Evolutionary conservation across 768 basidiomycete species (phyloP).

Genomic region (Leccinum incarnatum): DNA sequence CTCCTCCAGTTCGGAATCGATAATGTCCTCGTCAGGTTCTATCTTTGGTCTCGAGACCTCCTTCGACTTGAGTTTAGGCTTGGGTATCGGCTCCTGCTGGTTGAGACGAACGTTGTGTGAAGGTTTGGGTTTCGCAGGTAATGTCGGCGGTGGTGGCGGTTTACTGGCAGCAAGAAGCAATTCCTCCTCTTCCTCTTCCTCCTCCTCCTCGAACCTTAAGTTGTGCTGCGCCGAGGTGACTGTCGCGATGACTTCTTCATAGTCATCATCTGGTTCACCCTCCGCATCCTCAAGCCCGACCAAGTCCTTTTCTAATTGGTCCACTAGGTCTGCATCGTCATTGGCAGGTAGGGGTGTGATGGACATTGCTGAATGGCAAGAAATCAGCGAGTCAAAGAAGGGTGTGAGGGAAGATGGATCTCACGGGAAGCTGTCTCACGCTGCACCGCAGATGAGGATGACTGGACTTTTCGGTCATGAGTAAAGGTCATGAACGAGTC

Average conservation of each 20-base stretch:
- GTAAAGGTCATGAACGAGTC: conserved; percentile 60
- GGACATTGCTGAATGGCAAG: conserved; percentile 15
- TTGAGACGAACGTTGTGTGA: conserved; percentile 24
- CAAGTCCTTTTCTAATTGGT: conserved; percentile 28
- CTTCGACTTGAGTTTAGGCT: conserved; percentile 28
- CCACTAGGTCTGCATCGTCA: conserved; percentile 28
- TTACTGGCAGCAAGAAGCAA: conserved; percentile 23
- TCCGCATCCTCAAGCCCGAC: conserved; percentile 35
- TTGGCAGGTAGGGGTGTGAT: conserved; percentile 24
- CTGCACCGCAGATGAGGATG: conserved; percentile 20
- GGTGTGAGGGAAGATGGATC: neutral
- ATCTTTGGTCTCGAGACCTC: conserved; percentile 22
- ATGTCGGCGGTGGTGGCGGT: conserved; percentile 19
- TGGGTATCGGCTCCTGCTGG: conserved; percentile 20
- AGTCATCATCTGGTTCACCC: conserved; percentile 43
- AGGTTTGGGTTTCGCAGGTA: conserved; percentile 35
- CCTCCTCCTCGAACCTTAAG: conserved; percentile 31
- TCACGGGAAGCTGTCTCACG: conserved; percentile 23
- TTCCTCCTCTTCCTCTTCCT: conserved; percentile 34
- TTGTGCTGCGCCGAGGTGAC: conserved; percentile 26
- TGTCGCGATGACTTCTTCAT: conserved; percentile 39
- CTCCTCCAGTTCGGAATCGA: conserved; percentile 41
- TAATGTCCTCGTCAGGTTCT: conserved; percentile 16
- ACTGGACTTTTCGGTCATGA: conserved; percentile 45
- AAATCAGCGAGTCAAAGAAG: conserved; percentile 2